Base-by-base conservation (phyloP, 1,139 yeast species). In the Lodderomyces elongisporus region DNA sequence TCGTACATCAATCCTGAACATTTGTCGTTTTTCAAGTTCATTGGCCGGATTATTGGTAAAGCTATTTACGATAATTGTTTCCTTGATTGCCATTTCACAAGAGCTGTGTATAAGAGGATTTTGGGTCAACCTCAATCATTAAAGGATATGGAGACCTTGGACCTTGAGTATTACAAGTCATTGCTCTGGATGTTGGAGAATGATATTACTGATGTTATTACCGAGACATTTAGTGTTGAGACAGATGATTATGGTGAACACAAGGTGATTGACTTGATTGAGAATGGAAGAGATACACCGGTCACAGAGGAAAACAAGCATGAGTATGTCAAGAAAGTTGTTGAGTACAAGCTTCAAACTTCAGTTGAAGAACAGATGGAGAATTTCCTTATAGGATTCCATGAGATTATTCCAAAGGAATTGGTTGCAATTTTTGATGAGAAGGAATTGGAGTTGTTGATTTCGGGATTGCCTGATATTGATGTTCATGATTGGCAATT, bases 171-270 rank as follows among this genome's bases (percentile, higher is more conserved):
- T 54, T 88, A 83, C 63, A 89, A 89, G 57, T 85, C 96, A 2
- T 62, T 93, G 49, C 74, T 82, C 51, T 93, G 99, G 99, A 93
- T 93, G 85, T 65, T 93, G 38, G 96, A 91, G 47, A 91, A 93
- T 59, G 96, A 83, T 56, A 91, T 93, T 36, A 93, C 98, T 1
- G 98, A 89, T 56, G 83, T 93, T 23, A 85, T 93, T 35, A 89
- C 91, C n/a, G 98, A 93, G 56, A 89, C 94, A 13, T 91, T 93
- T 53, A 81, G 95, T 6, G 87, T 91, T 25, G 97, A 89, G 49
- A 76, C 95, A 1, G 96, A 88, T 51, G 97, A 89, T 51, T 89
- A 85, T 52, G 98, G 97, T 40, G 96, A 83, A 51, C 89, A 80
- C 49, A 85, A 80, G 54, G 63, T 74, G 6, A 72, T 85, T 42